Evolutionary conservation across 805 yeast species (phyloP).

Genomic region (Saccharomycopsis sp.): DNA sequence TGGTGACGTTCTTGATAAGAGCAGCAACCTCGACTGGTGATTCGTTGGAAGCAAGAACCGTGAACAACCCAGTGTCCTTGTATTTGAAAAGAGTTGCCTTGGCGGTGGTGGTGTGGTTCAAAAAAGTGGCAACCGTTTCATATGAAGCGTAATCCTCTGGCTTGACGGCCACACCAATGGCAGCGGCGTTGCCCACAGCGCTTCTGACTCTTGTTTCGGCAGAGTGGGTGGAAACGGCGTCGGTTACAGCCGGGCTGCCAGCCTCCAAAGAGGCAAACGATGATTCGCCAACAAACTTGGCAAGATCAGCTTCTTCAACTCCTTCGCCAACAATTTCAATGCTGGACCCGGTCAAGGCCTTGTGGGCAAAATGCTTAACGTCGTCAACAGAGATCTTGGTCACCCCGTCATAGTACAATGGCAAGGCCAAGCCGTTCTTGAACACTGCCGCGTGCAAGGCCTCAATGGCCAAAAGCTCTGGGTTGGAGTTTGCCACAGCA

Average conservation of each 20-base stretch:
- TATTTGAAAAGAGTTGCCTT: constrained; percentile 49
- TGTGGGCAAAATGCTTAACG: constrained; percentile 54
- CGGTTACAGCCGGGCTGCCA: constrained; percentile 43
- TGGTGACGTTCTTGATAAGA: constrained; percentile 52
- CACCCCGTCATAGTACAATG: constrained; percentile 65
- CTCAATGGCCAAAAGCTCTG: constrained; percentile 60
- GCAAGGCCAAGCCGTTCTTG: constrained; percentile 82
- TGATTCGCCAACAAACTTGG: constrained; percentile 56
- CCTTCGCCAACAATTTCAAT: constrained; percentile 66
- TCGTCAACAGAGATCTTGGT: constrained; percentile 51
- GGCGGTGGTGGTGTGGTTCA: constrained; percentile 46
- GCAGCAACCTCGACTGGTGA: constrained; percentile 49
- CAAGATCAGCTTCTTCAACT: constrained; percentile 62
- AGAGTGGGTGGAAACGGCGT: constrained; percentile 33
- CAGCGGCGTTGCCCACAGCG: constrained; percentile 59
- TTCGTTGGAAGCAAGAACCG: constrained; percentile 53
- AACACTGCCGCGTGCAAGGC: constrained; percentile 71
- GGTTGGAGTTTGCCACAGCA: constrained; percentile 39
- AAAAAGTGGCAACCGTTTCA: constrained; percentile 62
- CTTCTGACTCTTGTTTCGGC: constrained; percentile 68
- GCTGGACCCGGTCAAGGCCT: constrained; percentile 62
- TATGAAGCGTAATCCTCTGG: constrained; percentile 54
- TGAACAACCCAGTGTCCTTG: constrained; percentile 75
- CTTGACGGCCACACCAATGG: constrained; percentile 72
- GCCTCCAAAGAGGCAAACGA: constrained; percentile 53